Evolutionary conservation across 805 yeast genomes (phyloP).

Genomic region (Myxozyma geophila): DNA sequence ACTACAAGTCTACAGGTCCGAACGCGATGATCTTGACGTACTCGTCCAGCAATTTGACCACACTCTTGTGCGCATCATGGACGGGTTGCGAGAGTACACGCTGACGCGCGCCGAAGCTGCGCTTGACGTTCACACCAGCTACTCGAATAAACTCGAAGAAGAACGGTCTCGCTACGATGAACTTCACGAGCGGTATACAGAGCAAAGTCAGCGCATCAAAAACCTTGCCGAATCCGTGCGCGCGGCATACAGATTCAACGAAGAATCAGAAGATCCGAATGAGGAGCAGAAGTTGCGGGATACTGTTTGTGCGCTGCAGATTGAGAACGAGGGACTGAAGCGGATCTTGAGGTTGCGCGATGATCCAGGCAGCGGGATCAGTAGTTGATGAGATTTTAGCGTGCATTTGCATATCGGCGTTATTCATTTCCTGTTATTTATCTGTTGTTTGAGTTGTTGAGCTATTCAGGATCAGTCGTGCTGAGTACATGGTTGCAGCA

Average conservation of each 20-base stretch:
- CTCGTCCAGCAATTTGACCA: slow-evolving; percentile 32
- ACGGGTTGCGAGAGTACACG: slow-evolving; percentile 24
- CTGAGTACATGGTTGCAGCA: too few species aligned
- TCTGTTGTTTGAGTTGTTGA: not conserved
- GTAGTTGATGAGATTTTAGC: not conserved
- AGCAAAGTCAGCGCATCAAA: slow-evolving; percentile 23
- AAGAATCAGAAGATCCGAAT: not conserved
- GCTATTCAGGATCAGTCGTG: not conserved
- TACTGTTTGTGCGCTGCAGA: slow-evolving; percentile 17
- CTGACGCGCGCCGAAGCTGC: slow-evolving; percentile 19
- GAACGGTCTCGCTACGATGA: slow-evolving; percentile 22
- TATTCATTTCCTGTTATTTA: not conserved
- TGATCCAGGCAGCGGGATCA: not conserved
- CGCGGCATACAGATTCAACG: slow-evolving; percentile 12
- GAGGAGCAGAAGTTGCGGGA: slow-evolving; percentile 1
- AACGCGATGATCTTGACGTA: slow-evolving; percentile 32
- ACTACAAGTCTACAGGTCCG: slow-evolving; percentile 10
- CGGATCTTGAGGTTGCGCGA: slow-evolving; percentile 3
- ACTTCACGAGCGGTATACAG: slow-evolving; percentile 15
- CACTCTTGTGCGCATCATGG: slow-evolving; percentile 31
- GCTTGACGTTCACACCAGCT: slow-evolving; percentile 21
- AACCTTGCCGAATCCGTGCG: slow-evolving; percentile 19
- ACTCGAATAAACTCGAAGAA: slow-evolving; percentile 15
- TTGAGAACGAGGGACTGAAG: slow-evolving; percentile 24
- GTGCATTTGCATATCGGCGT: slow-evolving; percentile 6